Evolutionary conservation across 23 red algal species (phyloP).

Genomic region (Rhodosorus marinus): DNA sequence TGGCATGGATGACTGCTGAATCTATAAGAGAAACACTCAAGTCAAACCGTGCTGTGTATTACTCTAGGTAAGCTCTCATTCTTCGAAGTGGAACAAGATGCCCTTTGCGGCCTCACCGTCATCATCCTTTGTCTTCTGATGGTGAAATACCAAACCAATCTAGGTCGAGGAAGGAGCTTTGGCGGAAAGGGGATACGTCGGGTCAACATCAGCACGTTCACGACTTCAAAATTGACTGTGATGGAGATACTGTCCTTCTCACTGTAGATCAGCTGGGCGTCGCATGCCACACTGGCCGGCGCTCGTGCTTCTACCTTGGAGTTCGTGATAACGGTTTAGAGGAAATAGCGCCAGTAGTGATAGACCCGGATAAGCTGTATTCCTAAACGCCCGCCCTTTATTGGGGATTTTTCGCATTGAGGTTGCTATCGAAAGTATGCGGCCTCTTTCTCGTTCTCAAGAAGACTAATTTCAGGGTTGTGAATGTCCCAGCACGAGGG

Average conservation of each 20-base stretch:
- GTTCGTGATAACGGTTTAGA: background rate
- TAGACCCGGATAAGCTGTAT: background rate
- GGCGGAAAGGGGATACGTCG: conserved; percentile 92
- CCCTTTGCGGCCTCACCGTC: no score
- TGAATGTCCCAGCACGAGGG: no score
- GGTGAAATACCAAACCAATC: no score
- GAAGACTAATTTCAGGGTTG: no score
- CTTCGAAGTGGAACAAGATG: no score
- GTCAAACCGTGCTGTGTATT: conserved; percentile 46
- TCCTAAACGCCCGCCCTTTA: no score
- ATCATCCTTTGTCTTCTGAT: no score
- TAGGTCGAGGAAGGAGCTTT: conserved; percentile 62
- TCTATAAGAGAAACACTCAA: conserved; percentile 60
- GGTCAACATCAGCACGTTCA: conserved; percentile 66
- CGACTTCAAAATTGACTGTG: conserved; percentile 77
- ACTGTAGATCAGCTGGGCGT: conserved; percentile 83
- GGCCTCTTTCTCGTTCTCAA: no score
- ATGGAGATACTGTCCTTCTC: conserved; percentile 73
- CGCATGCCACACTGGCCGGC: conserved; percentile 88
- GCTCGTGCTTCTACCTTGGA: conserved; percentile 61
- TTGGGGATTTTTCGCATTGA: no score
- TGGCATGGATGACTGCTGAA: conserved; percentile 79
- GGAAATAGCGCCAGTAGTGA: background rate
- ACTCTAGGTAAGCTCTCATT: no score
- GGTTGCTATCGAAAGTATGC: no score